Base-by-base conservation (phyloP, 441 rosid species). In the Gossypium davidsonii region DNA sequence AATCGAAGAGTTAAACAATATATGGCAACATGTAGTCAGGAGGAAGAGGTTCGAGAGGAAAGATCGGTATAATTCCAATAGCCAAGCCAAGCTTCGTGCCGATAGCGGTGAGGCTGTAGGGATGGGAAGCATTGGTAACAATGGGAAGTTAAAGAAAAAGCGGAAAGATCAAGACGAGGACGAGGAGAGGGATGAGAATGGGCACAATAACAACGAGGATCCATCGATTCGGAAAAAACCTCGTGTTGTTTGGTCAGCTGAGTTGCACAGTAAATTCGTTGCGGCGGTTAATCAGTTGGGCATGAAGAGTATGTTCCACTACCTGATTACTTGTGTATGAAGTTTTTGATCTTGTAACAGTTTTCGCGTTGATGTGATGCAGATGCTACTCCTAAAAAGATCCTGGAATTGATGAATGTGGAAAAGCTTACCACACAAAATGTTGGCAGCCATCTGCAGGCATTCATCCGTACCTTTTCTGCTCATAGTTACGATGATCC, bases 381-480 rank as follows among this genome's bases (percentile, higher is more conserved):
- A 55, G 59, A 55, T 11, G 59, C 59, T 55, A 23, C 21, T 18
- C 59, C 59, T 9, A 55, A 55, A 55, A 55, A 55, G 26, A 55
- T 55, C 59, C 25, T 55, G 21, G 59, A 55, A 55, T 18, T 55
- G 59, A 55, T 55, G 59, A 55, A 55, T 9, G 59, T 55, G 3
- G 26, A 55, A 55, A 55, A 18, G 59, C 59, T 55, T 55, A 55
- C 59, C 25, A 55, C 25, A 55, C 25, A 55, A 55, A 55, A 55
- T 55, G 26, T 55, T 55, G 59, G 25, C 59, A 55, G 59, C 59
- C 59, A 55, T 18, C 59, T 55, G 26, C 59, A 55, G 59, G 59
- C 59, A 55, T 20, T 55, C 20, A 55, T 55, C 59, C 4, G 9
- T 55, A 18, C 25, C 26, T 55, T 55, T 55, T 20, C 26, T 55